Evolutionary conservation across 2,329 filamentous ascomycete genomes (phyloP).

Genomic region (Xylaria sp.): DNA sequence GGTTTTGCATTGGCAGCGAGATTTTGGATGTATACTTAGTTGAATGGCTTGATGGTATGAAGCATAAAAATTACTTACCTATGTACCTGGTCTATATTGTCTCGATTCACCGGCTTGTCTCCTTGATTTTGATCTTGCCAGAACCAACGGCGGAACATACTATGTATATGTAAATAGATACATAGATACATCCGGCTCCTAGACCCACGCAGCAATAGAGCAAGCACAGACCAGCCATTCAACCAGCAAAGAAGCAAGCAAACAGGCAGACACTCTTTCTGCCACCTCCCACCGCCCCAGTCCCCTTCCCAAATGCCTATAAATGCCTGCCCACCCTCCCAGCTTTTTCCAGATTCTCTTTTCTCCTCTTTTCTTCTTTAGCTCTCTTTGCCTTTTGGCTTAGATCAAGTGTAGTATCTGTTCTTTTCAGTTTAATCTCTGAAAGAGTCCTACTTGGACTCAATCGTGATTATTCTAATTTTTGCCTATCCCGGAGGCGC

Average conservation of each 20-base stretch:
- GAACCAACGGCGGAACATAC: no score
- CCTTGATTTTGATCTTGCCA: no score
- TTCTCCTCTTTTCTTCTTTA: conserved; percentile 48
- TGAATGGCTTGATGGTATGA: neutral
- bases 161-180: no score
- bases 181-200: neutral
- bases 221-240: conserved; percentile 3
- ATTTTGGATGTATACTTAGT: neutral
- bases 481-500: conserved; percentile 64
- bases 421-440: conserved; percentile 98
- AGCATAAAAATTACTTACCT: no score
- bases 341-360: neutral
- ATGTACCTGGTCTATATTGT: no score
- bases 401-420: conserved; percentile 94
- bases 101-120: no score
- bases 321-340: conserved; percentile 29
- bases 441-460: conserved; percentile 78
- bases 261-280: conserved; percentile 17
- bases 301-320: conserved; percentile 16
- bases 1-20: neutral
- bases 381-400: conserved; percentile 57
- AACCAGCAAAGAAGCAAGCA: neutral
- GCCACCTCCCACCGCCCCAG: conserved; percentile 29
- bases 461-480: conserved; percentile 86
- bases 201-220: neutral